Conservation (phyloP, 2,329 filamentous ascomycete species). For the Bipolaris gigantea region DNA sequence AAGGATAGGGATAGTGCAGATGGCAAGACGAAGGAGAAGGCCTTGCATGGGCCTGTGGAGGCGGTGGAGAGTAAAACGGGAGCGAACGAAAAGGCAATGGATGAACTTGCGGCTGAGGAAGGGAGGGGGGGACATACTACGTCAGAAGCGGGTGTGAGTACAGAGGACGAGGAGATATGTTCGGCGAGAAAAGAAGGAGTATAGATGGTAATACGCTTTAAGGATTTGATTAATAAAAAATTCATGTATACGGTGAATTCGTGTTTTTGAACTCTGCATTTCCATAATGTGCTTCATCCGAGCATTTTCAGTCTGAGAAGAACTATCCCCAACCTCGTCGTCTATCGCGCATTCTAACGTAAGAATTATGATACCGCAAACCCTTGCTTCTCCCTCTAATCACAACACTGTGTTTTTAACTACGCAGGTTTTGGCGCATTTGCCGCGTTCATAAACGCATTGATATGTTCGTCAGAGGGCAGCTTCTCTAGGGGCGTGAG, state of each 20-base stretch:
- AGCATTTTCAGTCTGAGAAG: not conserved
- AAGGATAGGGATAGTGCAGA: slow-evolving; percentile 46
- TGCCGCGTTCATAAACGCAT: slow-evolving; percentile 19
- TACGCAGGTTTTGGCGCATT: slow-evolving; percentile 16
- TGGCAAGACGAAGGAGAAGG: slow-evolving; percentile 39
- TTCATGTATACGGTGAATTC: not conserved
- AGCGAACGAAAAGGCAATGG: slow-evolving; percentile 24
- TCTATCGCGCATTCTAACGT: not conserved
- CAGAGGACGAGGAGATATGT: not conserved
- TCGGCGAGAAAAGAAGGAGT: not conserved
- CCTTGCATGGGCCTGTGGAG: slow-evolving; percentile 8
- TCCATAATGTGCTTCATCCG: not conserved
- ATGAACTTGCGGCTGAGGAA: slow-evolving; percentile 37
- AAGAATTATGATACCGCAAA: not conserved
- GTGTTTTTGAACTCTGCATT: not conserved
- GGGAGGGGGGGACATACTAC: slow-evolving; percentile 26
- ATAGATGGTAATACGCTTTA: not conserved
- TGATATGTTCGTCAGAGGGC: slow-evolving; percentile 36
- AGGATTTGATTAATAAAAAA: not conserved
- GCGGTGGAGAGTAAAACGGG: slow-evolving; percentile 28
- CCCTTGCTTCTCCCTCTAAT: not conserved
- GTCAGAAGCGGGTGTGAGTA: slow-evolving; percentile 1
- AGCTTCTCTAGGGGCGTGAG: slow-evolving; percentile 36
- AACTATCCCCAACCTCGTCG: not conserved
- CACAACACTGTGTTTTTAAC: not conserved